phyloP scores from a whole-genome alignment of 2,329 filamentous ascomycete species.

The Hymenoscyphus infarciens region DNA sequence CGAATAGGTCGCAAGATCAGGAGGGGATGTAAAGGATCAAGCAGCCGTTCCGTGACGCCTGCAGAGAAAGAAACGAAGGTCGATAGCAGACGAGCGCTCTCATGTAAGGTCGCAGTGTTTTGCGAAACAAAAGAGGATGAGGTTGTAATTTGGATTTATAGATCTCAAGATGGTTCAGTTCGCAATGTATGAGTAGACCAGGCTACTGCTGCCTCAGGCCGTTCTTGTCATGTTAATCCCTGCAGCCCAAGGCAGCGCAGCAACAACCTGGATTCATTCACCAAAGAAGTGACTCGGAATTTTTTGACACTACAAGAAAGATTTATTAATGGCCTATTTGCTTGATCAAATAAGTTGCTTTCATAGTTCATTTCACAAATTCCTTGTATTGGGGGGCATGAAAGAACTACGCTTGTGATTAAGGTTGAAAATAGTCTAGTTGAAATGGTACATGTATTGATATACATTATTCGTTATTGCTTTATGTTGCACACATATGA shows the following conservation, averaged over 20 bases:
- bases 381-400: background rate
- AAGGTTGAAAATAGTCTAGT: background rate
- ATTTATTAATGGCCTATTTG: background rate
- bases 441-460: no score
- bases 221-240: background rate
- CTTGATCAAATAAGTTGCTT: background rate
- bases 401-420: no score
- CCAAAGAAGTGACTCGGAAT: background rate
- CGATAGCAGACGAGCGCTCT: conserved; percentile 1
- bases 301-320: background rate
- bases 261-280: background rate
- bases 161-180: conserved; percentile 13
- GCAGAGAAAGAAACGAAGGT: conserved; percentile 10
- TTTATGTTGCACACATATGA: conserved; percentile 1
- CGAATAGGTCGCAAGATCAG: conserved; percentile 11
- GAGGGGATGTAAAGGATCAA: background rate
- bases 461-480: background rate
- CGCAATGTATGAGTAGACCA: background rate
- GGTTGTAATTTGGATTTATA: conserved; percentile 7
- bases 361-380: background rate
- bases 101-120: conserved; percentile 8
- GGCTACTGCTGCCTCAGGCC: background rate
- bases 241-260: background rate
- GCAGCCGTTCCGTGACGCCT: background rate
- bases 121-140: conserved; percentile 10